Evolutionary conservation across 75 land plant genomes (phyloP).

Genomic region (Chamaecyparis obtusa): DNA sequence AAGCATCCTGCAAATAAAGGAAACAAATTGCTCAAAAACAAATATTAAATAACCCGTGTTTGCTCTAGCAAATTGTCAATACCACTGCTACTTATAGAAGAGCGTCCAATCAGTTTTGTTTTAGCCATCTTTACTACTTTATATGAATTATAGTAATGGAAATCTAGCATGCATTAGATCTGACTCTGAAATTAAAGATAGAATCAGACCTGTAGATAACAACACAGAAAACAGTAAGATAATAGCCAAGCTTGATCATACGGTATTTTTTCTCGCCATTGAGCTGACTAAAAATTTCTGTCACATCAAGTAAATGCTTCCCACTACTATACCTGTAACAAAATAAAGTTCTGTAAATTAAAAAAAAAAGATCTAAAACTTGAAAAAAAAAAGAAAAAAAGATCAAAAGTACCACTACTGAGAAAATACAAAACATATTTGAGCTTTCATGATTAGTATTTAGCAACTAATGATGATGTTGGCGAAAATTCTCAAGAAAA

Average conservation of each 20-base stretch:
- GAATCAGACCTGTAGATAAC: slow-evolving; percentile 56
- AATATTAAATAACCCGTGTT: neutral
- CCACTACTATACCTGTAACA: slow-evolving; percentile 44
- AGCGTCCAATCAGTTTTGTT: neutral
- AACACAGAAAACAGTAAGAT: slow-evolving; percentile 45
- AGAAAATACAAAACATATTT: neutral
- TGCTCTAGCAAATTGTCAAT: neutral
- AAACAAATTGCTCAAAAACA: neutral
- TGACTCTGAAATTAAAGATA: neutral
- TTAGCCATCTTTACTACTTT: neutral
- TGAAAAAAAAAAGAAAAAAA: neutral
- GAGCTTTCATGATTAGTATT: neutral
- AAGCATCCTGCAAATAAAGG: slow-evolving; percentile 8
- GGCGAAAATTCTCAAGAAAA: neutral
- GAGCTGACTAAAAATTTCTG: slow-evolving; percentile 70
- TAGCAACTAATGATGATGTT: neutral
- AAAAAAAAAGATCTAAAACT: neutral
- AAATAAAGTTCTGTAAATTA: neutral
- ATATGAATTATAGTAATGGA: neutral
- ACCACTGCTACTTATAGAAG: neutral
- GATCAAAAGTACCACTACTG: neutral
- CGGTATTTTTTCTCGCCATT: slow-evolving; percentile 66
- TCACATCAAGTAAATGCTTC: slow-evolving; percentile 82
- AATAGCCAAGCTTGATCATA: slow-evolving; percentile 69
- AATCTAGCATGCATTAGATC: neutral